Evolutionary conservation across 306 rosid species (phyloP), one percentile per base, ranked within the genome.

Genomic region (Ammopiptanthus mongolicus): DNA sequence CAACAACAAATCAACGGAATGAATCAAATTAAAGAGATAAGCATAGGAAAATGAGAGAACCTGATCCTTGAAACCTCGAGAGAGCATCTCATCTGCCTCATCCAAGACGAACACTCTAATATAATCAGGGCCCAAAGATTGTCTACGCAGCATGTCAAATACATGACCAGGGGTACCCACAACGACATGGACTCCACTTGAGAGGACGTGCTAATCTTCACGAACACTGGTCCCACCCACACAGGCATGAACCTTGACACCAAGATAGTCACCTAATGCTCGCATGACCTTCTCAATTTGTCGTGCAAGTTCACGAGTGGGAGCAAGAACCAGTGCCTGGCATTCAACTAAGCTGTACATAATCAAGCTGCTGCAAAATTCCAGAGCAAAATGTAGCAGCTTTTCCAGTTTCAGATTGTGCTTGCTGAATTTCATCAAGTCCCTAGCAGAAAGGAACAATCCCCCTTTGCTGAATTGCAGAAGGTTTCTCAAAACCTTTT

Each of bases 31-130:
- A 59, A 46, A 47, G 66, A 37, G 13, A 75, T 41, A 5, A 29
- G 12, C 7, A 3, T 7, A 33, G 57, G 57, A 6, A 36, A 77
- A 34, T 46, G 8, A 53, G 58, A 25, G 53, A 13, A 89, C 96
- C 96, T 88, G 93, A 75, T 88, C 96, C 87, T 88, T 90, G 88
- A 90, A 90, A 57, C 93, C 96, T 59, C 87, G 83, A 57, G 91
- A 90, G 66, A 88, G 96, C 96, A 90, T 88, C 77, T 90, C 96
- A 84, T 90, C 93, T 2, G 93, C 93, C 83, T 90, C 93, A 72
- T 89, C 93, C 25, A 89, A 78, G 56, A 89, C 93, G 74, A 89
- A 86, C 81, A 84, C 85, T 82, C 61, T 80, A 73, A 89, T 89
- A 66, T 41, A 48, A 85, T 85, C 89, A 15, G 87, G 85, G 19